Evolutionary conservation across 495 filamentous ascomycete species (phyloP), one percentile per base, ranked within the genome.

Genomic region (Talaromyces trachyspermus): DNA sequence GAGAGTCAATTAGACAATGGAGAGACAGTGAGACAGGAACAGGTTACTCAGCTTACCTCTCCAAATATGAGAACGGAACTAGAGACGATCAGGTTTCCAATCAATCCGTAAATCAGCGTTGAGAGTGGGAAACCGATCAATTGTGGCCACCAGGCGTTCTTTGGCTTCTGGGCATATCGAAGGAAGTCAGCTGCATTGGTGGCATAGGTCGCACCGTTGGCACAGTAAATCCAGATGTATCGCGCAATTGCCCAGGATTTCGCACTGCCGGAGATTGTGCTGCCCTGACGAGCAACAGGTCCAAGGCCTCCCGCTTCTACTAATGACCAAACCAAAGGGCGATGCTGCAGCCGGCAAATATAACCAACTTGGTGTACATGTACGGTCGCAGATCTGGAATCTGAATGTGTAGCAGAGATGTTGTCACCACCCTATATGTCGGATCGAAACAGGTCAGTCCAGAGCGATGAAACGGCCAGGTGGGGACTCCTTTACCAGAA

Each of bases 171-270:
- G 12, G 65, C 58, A 46, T 68, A 68, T 5, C 65, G 51, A 32
- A 63, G 63, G 11, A 59, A 43, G 54, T 77, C 75, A 36, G 66
- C 71, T 3, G 72, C 58, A 48, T 78, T 65, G 43, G 68, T 72
- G 11, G 72, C 70, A 55, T 76, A 77, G 2, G 68, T 72, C 7
- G 56, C 65, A 35, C 58, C 61, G 45, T 58, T 63, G 14, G 63
- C 65, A 27, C 27, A 30, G 27, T 30, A 30, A 30, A 30, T 30
- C 27, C 27, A 30, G 27, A 30, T 30, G 12, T 30, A 30, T 30
- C 27, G 27, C 27, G 27, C 27, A 30, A 30, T 30, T 12, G 27
- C 27, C 27, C 27, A 30, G 27, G 27, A 30, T 30, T 30, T 30
- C 7, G 27, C 27, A 30, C 27, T 30, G 27, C 27, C 27, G 6